Base-by-base conservation (phyloP, 306 rosid species). In the Prunus padus region DNA sequence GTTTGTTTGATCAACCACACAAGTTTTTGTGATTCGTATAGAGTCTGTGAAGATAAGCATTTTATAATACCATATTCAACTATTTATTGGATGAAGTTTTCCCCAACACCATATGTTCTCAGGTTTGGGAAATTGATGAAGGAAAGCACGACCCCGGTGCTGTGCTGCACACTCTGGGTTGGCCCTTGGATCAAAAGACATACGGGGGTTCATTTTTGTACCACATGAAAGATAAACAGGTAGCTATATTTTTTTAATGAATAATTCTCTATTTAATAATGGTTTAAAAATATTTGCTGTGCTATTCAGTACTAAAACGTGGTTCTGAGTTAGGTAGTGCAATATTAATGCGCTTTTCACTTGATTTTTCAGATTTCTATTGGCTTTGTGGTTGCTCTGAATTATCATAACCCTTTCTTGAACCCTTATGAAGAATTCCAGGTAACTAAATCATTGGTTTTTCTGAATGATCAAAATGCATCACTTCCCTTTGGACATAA, bases 141-240 rank as follows among this genome's bases (percentile, higher is more conserved):
- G 79, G 63, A 73, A 94, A 88, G 55, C 98, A 94, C 78, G 80
- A 87, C 65, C 97, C 96, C 54, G 98, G 98, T 57, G 79, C 88
- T 30, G 95, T 94, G 84, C 76, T 94, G 77, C 98, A 94, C 84
- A 94, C 97, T 14, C 65, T 94, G 78, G 98, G 98, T 71, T 94
- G 97, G 97, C 98, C 98, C 64, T 75, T 94, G 84, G 91, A 94
- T 85, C 87, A 60, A 78, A 91, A 90, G 81, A 91, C 98, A 62
- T 94, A 94, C 31, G 98, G 98, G 37, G 98, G 98, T 74, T 94
- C 98, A 62, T 94, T 94, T 88, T 76, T 94, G 70, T 94, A 94
- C 82, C 98, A 94, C 91, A 92, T 94, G 96, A 86, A 88, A 50
- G 92, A 94, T 80, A 88, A 88, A 64, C 97, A 86, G 85, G 98